Percentiles rank a stretch among this genome's conserved stretches.
These are phyloP conservation scores for Populus trichocarpa DNA, from an alignment of 441 rosid species.

Conservation along the genomic window DNA sequence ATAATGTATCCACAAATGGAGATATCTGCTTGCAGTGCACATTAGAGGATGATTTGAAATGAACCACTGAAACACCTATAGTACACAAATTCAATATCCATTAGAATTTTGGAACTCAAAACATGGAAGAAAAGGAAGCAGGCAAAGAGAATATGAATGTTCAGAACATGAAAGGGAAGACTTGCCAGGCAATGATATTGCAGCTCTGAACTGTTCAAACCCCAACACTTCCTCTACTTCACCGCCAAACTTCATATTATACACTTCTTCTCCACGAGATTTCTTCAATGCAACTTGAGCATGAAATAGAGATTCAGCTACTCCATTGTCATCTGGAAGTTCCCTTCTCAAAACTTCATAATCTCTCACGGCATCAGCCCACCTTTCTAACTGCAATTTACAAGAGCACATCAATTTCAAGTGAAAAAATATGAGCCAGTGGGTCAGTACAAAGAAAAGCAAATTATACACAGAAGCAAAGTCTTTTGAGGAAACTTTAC, in stretches of 20 bases:
- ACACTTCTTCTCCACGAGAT: slow-evolving; percentile 86
- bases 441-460: neutral
- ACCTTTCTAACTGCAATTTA: slow-evolving; percentile 55
- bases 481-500: slow-evolving; percentile 27
- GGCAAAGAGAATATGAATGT: too few species aligned
- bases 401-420: slow-evolving; percentile 2
- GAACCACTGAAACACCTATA: slow-evolving; percentile 75
- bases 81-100: slow-evolving; percentile 1
- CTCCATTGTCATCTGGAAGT: slow-evolving; percentile 75
- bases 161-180: neutral
- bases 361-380: slow-evolving; percentile 88
- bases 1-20: slow-evolving; percentile 62
- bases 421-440: neutral
- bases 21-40: slow-evolving; percentile 79
- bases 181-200: slow-evolving; percentile 68
- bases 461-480: neutral
- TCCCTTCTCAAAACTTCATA: slow-evolving; percentile 76
- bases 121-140: neutral
- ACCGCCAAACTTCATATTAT: slow-evolving; percentile 87
- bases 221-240: slow-evolving; percentile 68
- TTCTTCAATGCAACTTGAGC: slow-evolving; percentile 86
- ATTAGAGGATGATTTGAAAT: slow-evolving; percentile 59
- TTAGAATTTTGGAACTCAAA: slow-evolving; percentile 1
- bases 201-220: slow-evolving; percentile 74
- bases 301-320: slow-evolving; percentile 81